Percentiles rank a stretch among this genome's conserved stretches.
phyloP scores from a whole-genome alignment of 192 early-diverging fungal genomes.

The Backusella liffmaniae region DNA sequence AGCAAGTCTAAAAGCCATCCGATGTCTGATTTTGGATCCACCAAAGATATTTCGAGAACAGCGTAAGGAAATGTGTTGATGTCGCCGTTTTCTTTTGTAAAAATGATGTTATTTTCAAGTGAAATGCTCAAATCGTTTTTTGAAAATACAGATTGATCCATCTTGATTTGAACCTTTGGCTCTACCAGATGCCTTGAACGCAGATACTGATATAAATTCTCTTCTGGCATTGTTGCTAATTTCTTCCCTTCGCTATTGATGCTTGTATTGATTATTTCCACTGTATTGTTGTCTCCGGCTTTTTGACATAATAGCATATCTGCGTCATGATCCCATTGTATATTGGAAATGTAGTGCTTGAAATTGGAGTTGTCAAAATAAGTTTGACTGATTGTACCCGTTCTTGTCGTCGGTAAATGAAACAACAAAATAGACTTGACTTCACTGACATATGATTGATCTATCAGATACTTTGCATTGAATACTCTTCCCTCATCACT shows the following conservation, averaged over 20 bases:
- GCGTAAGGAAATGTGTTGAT: slow-evolving; percentile 84
- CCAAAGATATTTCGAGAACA: slow-evolving; percentile 83
- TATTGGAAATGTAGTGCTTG: slow-evolving; percentile 82
- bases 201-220: slow-evolving; percentile 39
- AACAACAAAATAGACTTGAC: slow-evolving; percentile 89
- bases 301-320: slow-evolving; percentile 88
- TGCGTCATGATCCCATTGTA: slow-evolving; percentile 88
- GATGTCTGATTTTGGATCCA: slow-evolving; percentile 65
- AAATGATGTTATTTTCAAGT: slow-evolving; percentile 90
- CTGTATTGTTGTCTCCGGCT: slow-evolving; percentile 64
- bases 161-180: slow-evolving; percentile 77
- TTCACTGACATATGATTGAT: slow-evolving; percentile 92
- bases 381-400: slow-evolving; percentile 81
- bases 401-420: slow-evolving; percentile 69
- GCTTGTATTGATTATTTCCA: slow-evolving; percentile 13
- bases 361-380: slow-evolving; percentile 93
- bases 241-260: slow-evolving; percentile 65
- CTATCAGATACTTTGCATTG: slow-evolving; percentile 95
- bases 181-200: slow-evolving; percentile 34
- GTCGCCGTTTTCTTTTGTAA: slow-evolving; percentile 95
- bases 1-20: slow-evolving; percentile 80
- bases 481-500: slow-evolving; percentile 63
- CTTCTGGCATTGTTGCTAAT: slow-evolving; percentile 65
- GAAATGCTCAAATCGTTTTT: slow-evolving; percentile 91
- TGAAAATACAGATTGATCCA: slow-evolving; percentile 96